Evolutionary conservation across 164 flowering plant genomes (phyloP).

Genomic region (Aristolochia fimbriata): DNA sequence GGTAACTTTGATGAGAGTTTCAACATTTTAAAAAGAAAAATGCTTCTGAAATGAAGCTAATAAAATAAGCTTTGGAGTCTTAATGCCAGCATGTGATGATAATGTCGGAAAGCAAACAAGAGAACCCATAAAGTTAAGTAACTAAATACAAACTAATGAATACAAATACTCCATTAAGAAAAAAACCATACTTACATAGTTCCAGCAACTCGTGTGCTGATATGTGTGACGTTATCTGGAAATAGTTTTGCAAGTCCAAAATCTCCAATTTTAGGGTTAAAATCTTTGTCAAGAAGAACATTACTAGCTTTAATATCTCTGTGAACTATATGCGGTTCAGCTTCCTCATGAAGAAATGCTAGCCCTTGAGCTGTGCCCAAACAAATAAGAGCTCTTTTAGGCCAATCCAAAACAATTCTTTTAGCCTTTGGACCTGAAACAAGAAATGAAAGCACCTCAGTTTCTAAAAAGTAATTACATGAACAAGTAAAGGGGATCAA

Average conservation of each 20-base stretch:
- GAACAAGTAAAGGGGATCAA: no score
- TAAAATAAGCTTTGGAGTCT: no score
- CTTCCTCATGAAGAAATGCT: constrained; percentile 80
- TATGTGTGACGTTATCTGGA: constrained; percentile 77
- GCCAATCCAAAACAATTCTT: constrained; percentile 43
- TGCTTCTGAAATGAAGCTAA: no score
- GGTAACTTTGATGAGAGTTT: no score
- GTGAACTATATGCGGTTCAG: constrained; percentile 59
- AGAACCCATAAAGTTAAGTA: no score
- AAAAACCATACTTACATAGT: constrained; percentile 57
- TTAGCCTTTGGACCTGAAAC: constrained; percentile 47
- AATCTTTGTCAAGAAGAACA: constrained; percentile 60
- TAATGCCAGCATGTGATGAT: no score
- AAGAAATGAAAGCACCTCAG: background rate
- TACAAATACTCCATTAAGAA: background rate
- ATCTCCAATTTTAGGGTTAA: constrained; percentile 78
- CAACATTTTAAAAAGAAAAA: no score
- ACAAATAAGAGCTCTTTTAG: constrained; percentile 56
- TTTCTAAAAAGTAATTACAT: no score
- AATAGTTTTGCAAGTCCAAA: constrained; percentile 88
- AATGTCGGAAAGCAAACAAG: no score
- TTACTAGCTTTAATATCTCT: constrained; percentile 89
- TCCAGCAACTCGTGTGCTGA: constrained; percentile 87
- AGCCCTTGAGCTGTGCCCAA: constrained; percentile 69
- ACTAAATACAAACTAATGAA: no score